Evolutionary conservation across 2,329 filamentous ascomycete genomes (phyloP).

Genomic region (Lecanoromycetidae sp.): DNA sequence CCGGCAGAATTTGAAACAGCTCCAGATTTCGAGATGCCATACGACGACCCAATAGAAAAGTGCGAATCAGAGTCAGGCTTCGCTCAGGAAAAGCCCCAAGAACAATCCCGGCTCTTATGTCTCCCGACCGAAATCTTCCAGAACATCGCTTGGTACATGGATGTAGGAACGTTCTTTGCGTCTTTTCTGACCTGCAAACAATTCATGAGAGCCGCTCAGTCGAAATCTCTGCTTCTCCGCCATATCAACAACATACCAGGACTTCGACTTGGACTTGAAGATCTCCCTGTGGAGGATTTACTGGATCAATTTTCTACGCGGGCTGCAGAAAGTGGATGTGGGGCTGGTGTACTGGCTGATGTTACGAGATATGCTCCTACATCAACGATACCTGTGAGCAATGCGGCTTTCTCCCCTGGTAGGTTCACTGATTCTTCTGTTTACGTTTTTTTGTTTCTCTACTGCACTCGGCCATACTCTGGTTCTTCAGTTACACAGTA

Average conservation of each 20-base stretch:
- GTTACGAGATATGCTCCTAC: neutral
- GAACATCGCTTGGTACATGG: slow-evolving; percentile 15
- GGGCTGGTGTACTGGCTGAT: slow-evolving; percentile 11
- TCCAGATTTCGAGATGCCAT: no score
- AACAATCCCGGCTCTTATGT: slow-evolving; percentile 1
- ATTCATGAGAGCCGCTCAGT: slow-evolving; percentile 8
- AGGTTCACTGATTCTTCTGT: no score
- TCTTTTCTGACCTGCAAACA: slow-evolving; percentile 15
- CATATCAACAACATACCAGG: slow-evolving; percentile 13
- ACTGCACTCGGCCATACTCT: no score
- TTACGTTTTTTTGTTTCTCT: no score
- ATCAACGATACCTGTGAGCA: slow-evolving; percentile 1
- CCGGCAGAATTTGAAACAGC: no score
- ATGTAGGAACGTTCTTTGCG: slow-evolving; percentile 13
- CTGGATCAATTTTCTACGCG: slow-evolving; percentile 4
- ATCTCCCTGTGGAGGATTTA: slow-evolving; percentile 9
- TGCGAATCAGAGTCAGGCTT: no score
- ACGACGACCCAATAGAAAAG: no score
- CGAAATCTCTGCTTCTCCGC: slow-evolving; percentile 6
- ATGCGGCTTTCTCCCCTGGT: slow-evolving; percentile 5
- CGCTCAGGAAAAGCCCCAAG: neutral
- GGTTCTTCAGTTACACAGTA: no score
- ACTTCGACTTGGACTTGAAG: slow-evolving; percentile 12
- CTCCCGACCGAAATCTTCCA: slow-evolving; percentile 16
- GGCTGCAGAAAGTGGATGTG: slow-evolving; percentile 11